Evolutionary conservation across 164 flowering plant species (phyloP).

Genomic region (Vitis labrusca): DNA sequence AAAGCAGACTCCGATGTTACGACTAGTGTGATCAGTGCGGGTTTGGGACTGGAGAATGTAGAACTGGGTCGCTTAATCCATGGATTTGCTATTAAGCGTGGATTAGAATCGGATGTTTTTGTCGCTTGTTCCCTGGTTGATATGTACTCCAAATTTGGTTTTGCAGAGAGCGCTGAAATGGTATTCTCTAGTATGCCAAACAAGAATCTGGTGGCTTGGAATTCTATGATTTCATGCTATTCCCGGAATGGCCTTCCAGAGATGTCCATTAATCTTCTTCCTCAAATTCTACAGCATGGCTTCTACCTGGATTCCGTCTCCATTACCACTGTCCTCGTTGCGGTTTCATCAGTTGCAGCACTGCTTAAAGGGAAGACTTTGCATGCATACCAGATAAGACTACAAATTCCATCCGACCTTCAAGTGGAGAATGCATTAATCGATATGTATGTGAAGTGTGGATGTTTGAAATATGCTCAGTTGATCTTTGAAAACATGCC

Average conservation of each 20-base stretch:
- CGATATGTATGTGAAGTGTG: slow-evolving; percentile 64
- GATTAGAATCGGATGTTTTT: slow-evolving; percentile 35
- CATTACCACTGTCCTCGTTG: slow-evolving; percentile 41
- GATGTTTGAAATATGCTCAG: slow-evolving; percentile 37
- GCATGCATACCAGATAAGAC: slow-evolving; percentile 45
- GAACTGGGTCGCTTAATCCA: slow-evolving; percentile 41
- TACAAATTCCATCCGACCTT: slow-evolving; percentile 32
- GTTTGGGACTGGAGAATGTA: slow-evolving; percentile 31
- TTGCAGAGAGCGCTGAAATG: slow-evolving; percentile 31
- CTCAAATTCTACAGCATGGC: slow-evolving; percentile 33
- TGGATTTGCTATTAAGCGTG: slow-evolving; percentile 45
- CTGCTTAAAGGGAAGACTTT: slow-evolving; percentile 49
- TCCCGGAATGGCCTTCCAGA: slow-evolving; percentile 39
- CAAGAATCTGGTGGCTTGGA: slow-evolving; percentile 59
- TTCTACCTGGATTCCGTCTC: slow-evolving; percentile 45
- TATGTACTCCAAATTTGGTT: slow-evolving; percentile 51
- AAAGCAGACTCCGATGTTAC: slow-evolving; percentile 45
- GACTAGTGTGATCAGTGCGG: slow-evolving; percentile 38
- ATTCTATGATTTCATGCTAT: slow-evolving; percentile 52
- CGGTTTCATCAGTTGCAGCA: slow-evolving; percentile 45
- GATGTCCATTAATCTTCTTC: slow-evolving; percentile 37
- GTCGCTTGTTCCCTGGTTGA: slow-evolving; percentile 51
- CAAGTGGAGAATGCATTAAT: slow-evolving; percentile 51
- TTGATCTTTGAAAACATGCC: slow-evolving; percentile 35
- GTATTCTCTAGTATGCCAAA: slow-evolving; percentile 40